A percentile compares a stretch with the other conserved stretches of the same genome.
Evolutionary conservation across 2,329 filamentous ascomycete species (phyloP).

Genomic region (Taxawa tesnikishii): DNA sequence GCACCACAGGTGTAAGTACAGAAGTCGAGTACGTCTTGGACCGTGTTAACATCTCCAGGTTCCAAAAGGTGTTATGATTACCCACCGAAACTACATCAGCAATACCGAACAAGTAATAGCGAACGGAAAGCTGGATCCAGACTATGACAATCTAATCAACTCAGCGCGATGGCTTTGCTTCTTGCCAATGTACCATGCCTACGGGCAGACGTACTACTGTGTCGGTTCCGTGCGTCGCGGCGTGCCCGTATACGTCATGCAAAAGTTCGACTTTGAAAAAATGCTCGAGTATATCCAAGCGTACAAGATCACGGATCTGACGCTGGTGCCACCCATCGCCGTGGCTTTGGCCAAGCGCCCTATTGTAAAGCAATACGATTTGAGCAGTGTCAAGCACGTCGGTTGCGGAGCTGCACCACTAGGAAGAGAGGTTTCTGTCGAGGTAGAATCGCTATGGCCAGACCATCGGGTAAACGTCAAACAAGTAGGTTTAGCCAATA

Average conservation of each 20-base stretch:
- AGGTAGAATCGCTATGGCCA: slow-evolving; percentile 47
- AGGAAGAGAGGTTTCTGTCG: slow-evolving; percentile 27
- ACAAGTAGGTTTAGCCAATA: slow-evolving; percentile 30
- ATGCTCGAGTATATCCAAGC: slow-evolving; percentile 57
- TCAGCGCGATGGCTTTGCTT: slow-evolving; percentile 47
- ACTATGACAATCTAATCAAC: slow-evolving; percentile 32
- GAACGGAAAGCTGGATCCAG: slow-evolving; percentile 32
- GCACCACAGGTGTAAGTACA: slow-evolving; percentile 56
- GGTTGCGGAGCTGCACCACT: slow-evolving; percentile 58
- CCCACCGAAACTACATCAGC: slow-evolving; percentile 64
- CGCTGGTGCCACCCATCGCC: slow-evolving; percentile 63
- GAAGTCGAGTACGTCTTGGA: background rate
- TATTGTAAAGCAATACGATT: slow-evolving; percentile 50
- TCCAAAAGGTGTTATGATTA: slow-evolving; percentile 56
- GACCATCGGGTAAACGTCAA: slow-evolving; percentile 37
- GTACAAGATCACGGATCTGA: slow-evolving; percentile 55
- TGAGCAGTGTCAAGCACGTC: slow-evolving; percentile 50
- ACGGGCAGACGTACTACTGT: slow-evolving; percentile 55
- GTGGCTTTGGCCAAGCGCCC: slow-evolving; percentile 63
- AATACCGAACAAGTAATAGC: slow-evolving; percentile 53
- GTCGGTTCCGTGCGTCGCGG: slow-evolving; percentile 43
- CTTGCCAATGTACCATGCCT: slow-evolving; percentile 54
- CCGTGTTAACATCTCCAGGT: background rate
- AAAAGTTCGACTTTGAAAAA: slow-evolving; percentile 60
- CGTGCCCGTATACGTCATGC: slow-evolving; percentile 68